phyloP scores from a whole-genome alignment of 768 basidiomycete species.

The Suillus spraguei region DNA sequence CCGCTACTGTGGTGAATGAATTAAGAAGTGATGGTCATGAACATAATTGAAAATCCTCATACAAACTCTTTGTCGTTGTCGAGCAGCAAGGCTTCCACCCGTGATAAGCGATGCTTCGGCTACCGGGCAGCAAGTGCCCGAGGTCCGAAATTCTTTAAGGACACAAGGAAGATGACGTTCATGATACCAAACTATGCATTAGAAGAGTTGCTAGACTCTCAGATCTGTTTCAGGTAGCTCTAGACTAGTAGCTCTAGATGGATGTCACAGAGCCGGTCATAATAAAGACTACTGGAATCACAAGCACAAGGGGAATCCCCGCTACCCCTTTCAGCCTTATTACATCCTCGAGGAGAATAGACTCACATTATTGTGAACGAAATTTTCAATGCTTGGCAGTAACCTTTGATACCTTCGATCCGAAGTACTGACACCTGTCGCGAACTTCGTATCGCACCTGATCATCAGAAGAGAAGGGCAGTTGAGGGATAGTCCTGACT shows the following conservation, averaged over 20 bases:
- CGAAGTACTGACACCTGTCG: neutral
- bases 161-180: neutral
- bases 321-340: constrained; percentile 7
- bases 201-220: neutral
- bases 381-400: neutral
- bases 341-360: neutral
- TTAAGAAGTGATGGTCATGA: neutral
- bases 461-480: neutral
- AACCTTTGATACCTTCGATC: constrained; percentile 1
- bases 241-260: neutral
- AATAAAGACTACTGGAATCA: neutral
- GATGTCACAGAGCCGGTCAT: neutral
- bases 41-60: constrained; percentile 1
- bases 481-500: neutral
- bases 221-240: neutral
- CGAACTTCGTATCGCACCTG: too few relatives aligned
- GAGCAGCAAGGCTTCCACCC: neutral
- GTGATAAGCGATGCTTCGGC: constrained; percentile 3
- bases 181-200: neutral
- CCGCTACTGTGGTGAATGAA: neutral
- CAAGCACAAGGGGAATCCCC: neutral
- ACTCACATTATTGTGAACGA: neutral
- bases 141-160: too few relatives aligned
- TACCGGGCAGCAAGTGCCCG: constrained; percentile 1
- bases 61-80: constrained; percentile 2